phyloP scores from a whole-genome alignment of 495 filamentous ascomycete genomes.

The Schizothecium vesticola region DNA sequence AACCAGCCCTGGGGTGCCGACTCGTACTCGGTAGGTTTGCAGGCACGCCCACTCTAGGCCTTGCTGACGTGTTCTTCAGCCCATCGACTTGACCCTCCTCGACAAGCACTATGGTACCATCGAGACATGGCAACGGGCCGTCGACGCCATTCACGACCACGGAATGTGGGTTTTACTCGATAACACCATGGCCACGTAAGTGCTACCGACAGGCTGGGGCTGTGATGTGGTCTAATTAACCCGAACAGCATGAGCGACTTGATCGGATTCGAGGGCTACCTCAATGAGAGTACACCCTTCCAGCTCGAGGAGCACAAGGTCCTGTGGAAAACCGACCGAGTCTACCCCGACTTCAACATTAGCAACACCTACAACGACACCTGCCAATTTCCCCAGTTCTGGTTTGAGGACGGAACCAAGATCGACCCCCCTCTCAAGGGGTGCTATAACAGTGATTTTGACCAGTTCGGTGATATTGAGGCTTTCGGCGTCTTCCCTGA shows the following conservation, averaged over 20 bases:
- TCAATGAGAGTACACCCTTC: constrained; percentile 62
- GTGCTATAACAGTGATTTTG: constrained; percentile 67
- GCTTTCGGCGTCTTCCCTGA: constrained; percentile 65
- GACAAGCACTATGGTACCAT: constrained; percentile 66
- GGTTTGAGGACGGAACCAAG: constrained; percentile 56
- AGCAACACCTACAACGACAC: constrained; percentile 52
- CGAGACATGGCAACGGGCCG: constrained; percentile 56
- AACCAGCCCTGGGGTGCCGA: constrained; percentile 69
- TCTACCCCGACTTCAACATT: constrained; percentile 60
- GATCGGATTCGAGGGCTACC: constrained; percentile 48
- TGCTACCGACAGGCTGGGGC: neutral
- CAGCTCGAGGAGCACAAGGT: constrained; percentile 50
- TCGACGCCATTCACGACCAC: constrained; percentile 58
- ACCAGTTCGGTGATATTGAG: constrained; percentile 64
- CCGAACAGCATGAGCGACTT: constrained; percentile 56
- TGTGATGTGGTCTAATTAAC: constrained; percentile 5
- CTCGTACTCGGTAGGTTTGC: constrained; percentile 45
- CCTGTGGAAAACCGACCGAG: constrained; percentile 52
- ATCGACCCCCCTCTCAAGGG: constrained; percentile 49
- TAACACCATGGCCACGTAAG: constrained; percentile 61
- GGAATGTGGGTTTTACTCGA: constrained; percentile 71
- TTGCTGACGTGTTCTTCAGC: constrained; percentile 25
- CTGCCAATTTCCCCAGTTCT: constrained; percentile 63
- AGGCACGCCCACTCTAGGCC: neutral
- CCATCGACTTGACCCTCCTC: constrained; percentile 64